Evolutionary conservation across 2,329 filamentous ascomycete genomes (phyloP), one percentile per base, ranked within the genome.

Genomic region (Pseudogymnoascus sp.): DNA sequence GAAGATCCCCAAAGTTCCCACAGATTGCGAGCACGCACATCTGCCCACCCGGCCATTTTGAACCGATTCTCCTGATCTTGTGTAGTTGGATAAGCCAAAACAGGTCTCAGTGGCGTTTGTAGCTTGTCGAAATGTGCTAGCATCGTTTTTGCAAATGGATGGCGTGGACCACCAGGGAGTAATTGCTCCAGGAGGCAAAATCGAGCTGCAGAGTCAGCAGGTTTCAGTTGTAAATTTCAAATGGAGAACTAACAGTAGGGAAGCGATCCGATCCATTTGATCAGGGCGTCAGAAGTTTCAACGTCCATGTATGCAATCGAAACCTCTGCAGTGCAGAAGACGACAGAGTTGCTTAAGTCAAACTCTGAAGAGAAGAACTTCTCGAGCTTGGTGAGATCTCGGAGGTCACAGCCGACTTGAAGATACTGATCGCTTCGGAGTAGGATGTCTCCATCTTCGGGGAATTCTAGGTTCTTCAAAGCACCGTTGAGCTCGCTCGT

Each of bases 101-200:
- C 85, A 1, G 89, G 90, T 69, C 88, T 85, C n/a, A 93, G 80
- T 0, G 90, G 87, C 4, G 90, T 92, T 62, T 88, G 86, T 28
- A 96, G 78, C 72, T 95, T 96, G 41, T 88, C 78, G 70, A 96
- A 96, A 74, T 96, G 90, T 37, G 81, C 81, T 64, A 96, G 79
- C 92, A 96, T 96, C 2, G 90, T 95, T 65, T 81, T 81, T 7
- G 91, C 91, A 77, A 97, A 97, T 0, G 93, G 92, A 73, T 96
- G 89, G 7, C 85, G 78, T 11, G 83, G 78, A 0, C 91, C 90
- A 65, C 90, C 87, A 0, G 93, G 93, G 3, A 96, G 81, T 66
- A 91, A 86, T 70, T 96, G 93, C 73, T 97, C 93, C 12, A 97
- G 78, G 5, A 97, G 81, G 70, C 90, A 95, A 72, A 98, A 96